Evolutionary conservation across 2,329 filamentous ascomycete species (phyloP).

Genomic region (Aspergillus tamarii): DNA sequence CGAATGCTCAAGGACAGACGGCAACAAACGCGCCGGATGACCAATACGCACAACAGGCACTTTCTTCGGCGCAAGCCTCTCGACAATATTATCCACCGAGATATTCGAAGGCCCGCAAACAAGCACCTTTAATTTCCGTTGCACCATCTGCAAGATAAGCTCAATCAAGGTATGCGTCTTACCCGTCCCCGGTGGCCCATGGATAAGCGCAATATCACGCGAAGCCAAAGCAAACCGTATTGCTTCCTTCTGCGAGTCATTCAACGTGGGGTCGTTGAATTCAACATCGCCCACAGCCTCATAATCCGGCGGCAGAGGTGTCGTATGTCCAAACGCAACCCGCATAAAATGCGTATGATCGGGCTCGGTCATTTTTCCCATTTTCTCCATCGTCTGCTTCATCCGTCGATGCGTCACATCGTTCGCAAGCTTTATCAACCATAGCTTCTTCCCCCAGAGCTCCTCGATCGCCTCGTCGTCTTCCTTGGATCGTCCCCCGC

Average conservation of each 20-base stretch:
- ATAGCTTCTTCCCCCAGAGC: constrained; percentile 60
- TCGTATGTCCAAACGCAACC: constrained; percentile 63
- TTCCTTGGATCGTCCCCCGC: constrained; percentile 38
- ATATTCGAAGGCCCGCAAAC: constrained; percentile 98
- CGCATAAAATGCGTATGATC: constrained; percentile 62
- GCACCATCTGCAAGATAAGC: constrained; percentile 86
- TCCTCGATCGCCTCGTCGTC: constrained; percentile 51
- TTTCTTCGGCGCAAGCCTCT: constrained; percentile 81
- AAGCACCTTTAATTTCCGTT: constrained; percentile 72
- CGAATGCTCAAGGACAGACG: constrained; percentile 84
- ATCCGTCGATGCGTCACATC: constrained; percentile 69
- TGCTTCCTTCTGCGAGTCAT: constrained; percentile 65
- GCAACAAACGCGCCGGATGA: constrained; percentile 87
- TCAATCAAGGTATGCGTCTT: constrained; percentile 98
- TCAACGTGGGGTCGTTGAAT: constrained; percentile 60
- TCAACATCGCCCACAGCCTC: constrained; percentile 50
- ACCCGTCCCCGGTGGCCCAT: constrained; percentile 92
- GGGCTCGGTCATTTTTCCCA: constrained; percentile 59
- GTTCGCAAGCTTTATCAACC: constrained; percentile 69
- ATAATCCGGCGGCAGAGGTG: constrained; percentile 55
- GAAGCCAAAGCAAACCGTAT: constrained; percentile 82
- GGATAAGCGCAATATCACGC: constrained; percentile 82
- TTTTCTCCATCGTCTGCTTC: constrained; percentile 64
- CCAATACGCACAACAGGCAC: constrained; percentile 87
- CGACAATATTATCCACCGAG: constrained; percentile 96